Evolutionary conservation across 805 yeast genomes (phyloP).

Genomic region (Zygotorulaspora florentina): DNA sequence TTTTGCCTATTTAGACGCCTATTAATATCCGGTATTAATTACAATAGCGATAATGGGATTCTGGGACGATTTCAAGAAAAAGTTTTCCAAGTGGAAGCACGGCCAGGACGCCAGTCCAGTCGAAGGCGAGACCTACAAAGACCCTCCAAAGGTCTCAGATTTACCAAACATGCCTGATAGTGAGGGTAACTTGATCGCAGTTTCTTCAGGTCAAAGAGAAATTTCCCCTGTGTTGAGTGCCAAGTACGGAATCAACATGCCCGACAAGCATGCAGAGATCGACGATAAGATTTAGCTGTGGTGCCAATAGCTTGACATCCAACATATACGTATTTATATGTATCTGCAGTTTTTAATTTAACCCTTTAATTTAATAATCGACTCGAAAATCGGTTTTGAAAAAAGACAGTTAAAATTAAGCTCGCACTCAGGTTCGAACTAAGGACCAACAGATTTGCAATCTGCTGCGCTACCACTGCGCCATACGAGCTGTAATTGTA

Average conservation of each 20-base stretch:
- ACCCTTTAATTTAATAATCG: neutral
- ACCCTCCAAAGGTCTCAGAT: conserved; percentile 23
- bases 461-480: conserved; percentile 99
- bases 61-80: conserved; percentile 18
- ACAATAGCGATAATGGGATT: conserved; percentile 6
- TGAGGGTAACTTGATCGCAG: conserved; percentile 25
- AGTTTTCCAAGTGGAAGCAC: conserved; percentile 19
- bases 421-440: conserved; percentile 94
- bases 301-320: conserved; percentile 24
- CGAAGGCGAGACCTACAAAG: conserved; percentile 23
- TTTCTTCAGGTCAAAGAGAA: conserved; percentile 28
- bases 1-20: neutral
- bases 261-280: conserved; percentile 9
- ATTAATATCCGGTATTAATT: too few species aligned
- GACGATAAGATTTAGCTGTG: conserved; percentile 22
- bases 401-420: too few species aligned
- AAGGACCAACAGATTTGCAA: conserved; percentile 98
- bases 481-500: conserved; percentile 55
- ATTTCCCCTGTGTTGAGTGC: conserved; percentile 25
- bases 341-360: neutral
- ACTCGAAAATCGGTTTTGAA: too few species aligned
- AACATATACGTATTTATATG: conserved; percentile 12
- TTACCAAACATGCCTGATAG: conserved; percentile 27
- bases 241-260: conserved; percentile 17
- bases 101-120: conserved; percentile 23